Conservation (phyloP, 306 rosid species). For the Spatholobus suberectus region DNA sequence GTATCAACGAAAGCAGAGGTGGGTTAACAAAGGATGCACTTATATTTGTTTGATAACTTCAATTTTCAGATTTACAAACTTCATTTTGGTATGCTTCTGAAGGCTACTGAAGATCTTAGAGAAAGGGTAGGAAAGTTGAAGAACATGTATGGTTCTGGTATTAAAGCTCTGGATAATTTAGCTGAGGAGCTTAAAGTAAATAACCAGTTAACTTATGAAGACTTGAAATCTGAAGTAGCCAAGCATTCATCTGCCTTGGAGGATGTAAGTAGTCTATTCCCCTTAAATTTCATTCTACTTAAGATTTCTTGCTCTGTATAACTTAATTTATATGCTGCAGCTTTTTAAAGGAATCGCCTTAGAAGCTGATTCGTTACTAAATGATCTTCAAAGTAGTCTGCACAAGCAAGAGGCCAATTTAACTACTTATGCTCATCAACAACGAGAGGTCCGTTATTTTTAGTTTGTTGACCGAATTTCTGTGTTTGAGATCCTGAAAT, state of each 20-base stretch:
- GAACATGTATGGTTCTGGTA: constrained; percentile 82
- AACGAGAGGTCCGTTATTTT: constrained; percentile 72
- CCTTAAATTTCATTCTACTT: not conserved
- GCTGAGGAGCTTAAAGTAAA: constrained; percentile 86
- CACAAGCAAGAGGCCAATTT: constrained; percentile 90
- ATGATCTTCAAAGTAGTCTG: constrained; percentile 89
- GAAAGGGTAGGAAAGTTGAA: constrained; percentile 76
- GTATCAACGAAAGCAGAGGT: constrained; percentile 86
- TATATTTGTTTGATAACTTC: constrained; percentile 17
- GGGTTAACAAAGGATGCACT: constrained; percentile 35
- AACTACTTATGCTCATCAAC: constrained; percentile 85
- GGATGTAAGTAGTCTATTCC: constrained; percentile 62
- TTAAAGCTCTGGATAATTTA: constrained; percentile 77
- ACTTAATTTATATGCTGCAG: constrained; percentile 63
- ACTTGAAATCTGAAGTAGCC: constrained; percentile 87
- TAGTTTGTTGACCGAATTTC: constrained; percentile 15
- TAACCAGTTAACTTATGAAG: constrained; percentile 79
- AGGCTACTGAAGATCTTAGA: constrained; percentile 95
- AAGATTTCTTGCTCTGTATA: constrained; percentile 36
- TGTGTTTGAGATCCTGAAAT: constrained; percentile 33
- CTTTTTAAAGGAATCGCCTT: constrained; percentile 90
- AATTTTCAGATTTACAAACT: constrained; percentile 27
- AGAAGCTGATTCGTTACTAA: constrained; percentile 87
- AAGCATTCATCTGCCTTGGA: constrained; percentile 90
- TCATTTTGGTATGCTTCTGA: constrained; percentile 43